Percentiles rank a stretch among this genome's conserved stretches.
Evolutionary conservation across 345 rosid genomes (phyloP).

Genomic region (Bretschneidera sinensis): DNA sequence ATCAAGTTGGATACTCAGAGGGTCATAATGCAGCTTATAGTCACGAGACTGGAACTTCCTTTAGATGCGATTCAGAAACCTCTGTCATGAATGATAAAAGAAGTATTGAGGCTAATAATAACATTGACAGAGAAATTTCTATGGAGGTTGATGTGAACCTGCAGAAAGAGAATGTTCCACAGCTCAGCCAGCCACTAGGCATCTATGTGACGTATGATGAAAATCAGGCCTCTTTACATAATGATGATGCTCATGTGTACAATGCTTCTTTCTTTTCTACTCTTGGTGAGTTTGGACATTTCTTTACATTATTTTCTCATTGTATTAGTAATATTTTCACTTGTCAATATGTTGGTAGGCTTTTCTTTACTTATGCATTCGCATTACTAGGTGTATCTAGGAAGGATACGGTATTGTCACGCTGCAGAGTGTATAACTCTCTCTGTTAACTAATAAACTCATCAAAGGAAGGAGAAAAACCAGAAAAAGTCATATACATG

Average conservation of each 20-base stretch:
- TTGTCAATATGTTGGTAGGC: neutral
- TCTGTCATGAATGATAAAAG: constrained; percentile 62
- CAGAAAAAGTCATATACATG: no score
- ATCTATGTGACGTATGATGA: constrained; percentile 43
- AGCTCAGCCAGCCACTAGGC: constrained; percentile 20
- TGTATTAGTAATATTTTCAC: neutral
- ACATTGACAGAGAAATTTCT: constrained; percentile 12
- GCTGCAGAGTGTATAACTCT: neutral
- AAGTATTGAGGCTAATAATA: constrained; percentile 16
- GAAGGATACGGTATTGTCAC: neutral
- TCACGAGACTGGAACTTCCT: constrained; percentile 28
- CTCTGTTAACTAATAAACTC: neutral
- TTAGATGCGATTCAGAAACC: constrained; percentile 38
- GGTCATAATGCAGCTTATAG: constrained; percentile 25
- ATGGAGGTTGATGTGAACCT: constrained; percentile 25
- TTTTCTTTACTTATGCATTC: neutral
- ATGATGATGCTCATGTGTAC: constrained; percentile 28
- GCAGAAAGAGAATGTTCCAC: constrained; percentile 20
- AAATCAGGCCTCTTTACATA: constrained; percentile 32
- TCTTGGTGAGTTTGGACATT: constrained; percentile 51
- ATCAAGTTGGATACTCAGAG: constrained; percentile 23
- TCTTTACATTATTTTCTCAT: neutral
- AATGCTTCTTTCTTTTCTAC: constrained; percentile 34
- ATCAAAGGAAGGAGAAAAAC: no score
- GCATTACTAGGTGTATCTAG: neutral